A percentile compares a stretch with the other conserved stretches of the same genome.
Conservation (phyloP, 2,329 filamentous ascomycete species). For the Sclerotinia nivalis region DNA sequence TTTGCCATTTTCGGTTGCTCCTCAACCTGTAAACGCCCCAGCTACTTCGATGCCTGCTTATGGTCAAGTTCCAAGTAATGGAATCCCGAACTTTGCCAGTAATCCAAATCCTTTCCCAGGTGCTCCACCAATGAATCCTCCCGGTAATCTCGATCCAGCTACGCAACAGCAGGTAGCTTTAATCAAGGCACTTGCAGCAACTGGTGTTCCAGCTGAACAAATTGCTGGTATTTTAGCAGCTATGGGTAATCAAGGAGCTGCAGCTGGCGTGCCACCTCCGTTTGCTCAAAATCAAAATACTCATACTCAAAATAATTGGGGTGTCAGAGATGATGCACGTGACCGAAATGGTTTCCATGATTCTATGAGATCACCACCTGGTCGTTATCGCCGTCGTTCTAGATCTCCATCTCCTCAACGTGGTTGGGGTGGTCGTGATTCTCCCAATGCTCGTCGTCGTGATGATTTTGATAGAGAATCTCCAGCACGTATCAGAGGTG, state of each 20-base stretch:
- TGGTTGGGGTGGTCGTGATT: conserved; percentile 65
- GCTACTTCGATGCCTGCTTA: conserved; percentile 40
- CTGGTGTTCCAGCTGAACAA: conserved; percentile 76
- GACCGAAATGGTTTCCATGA: conserved; percentile 55
- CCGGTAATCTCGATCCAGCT: conserved; percentile 49
- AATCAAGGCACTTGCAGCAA: conserved; percentile 72
- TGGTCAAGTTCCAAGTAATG: conserved; percentile 43
- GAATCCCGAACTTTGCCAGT: conserved; percentile 44
- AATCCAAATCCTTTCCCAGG: conserved; percentile 43
- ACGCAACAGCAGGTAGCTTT: conserved; percentile 72
- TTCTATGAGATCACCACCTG: conserved; percentile 61
- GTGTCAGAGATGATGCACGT: conserved; percentile 49
- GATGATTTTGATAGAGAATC: conserved; percentile 70
- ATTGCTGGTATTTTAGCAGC: conserved; percentile 54
- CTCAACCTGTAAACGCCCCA: conserved; percentile 62
- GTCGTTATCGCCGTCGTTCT: conserved; percentile 59
- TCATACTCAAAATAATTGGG: conserved; percentile 47
- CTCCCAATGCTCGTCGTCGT: conserved; percentile 47
- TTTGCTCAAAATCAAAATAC: conserved; percentile 34
- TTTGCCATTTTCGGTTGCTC: conserved; percentile 43
- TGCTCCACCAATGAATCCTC: conserved; percentile 43
- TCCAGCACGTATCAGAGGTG: conserved; percentile 58
- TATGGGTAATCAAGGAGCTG: conserved; percentile 38
- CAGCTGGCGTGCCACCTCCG: conserved; percentile 35
- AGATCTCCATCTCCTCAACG: conserved; percentile 79